Conservation (phyloP, 441 rosid species). For the Eutrema salsugineum region DNA sequence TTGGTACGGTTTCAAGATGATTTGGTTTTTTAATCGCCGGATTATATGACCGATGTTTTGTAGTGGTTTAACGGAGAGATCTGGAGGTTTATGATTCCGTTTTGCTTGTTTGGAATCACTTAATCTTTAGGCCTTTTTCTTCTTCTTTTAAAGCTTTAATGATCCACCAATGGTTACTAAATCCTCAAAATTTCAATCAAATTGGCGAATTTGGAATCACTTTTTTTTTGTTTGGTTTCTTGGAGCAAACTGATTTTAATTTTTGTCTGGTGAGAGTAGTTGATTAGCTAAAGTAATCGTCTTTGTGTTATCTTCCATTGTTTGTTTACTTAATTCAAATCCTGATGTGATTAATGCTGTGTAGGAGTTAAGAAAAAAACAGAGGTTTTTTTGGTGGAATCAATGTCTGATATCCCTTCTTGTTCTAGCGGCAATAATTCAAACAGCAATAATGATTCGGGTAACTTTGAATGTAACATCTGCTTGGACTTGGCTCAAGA, state of each 20-base stretch:
- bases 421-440: constrained; percentile 38
- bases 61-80: constrained; percentile 27
- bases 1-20: neutral
- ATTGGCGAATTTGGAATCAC: neutral
- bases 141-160: neutral
- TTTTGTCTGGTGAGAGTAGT: neutral
- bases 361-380: constrained; percentile 8
- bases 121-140: too few species aligned
- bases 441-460: constrained; percentile 50
- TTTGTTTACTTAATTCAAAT: neutral
- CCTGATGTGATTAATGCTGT: neutral
- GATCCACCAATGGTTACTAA: neutral
- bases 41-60: neutral
- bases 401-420: constrained; percentile 33
- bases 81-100: constrained; percentile 20
- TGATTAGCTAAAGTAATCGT: neutral
- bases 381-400: neutral
- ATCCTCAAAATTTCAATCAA: neutral
- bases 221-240: too few species aligned
- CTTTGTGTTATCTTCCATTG: neutral
- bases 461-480: constrained; percentile 94
- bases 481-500: constrained; percentile 98
- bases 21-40: neutral
- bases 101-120: neutral
- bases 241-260: neutral